Evolutionary conservation across 208 protist species (phyloP), one percentile per base, ranked within the genome.

Genomic region (Trypanosomatidae sp.): DNA sequence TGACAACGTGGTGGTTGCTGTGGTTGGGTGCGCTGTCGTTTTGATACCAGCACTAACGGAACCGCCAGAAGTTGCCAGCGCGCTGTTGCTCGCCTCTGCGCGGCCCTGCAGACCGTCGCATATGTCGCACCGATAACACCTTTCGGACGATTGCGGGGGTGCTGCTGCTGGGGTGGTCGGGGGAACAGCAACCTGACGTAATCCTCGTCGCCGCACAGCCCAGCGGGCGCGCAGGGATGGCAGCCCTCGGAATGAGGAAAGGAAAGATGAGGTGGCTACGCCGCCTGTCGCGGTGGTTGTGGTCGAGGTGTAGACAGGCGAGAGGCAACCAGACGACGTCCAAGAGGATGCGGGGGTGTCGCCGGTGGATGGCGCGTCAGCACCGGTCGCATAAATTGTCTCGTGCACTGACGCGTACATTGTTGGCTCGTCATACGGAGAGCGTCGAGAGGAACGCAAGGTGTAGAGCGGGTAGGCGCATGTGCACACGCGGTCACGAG

Each of bases 401-500:
- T 80, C 75, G 17, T 43, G 64, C 15, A 30, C n/a, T 22, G 68
- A 69, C n/a, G 68, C 19, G 52, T 67, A 33, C 19, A 56, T 52
- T 0, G 74, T 71, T 7, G 77, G 68, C 62, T 73, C 71, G 60
- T 87, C 82, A 44, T 85, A 89, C 17, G 83, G 87, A 0, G 84
- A 89, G 44, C 69, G 66, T 9, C 58, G 30, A 8, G 87, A 80
- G 3, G 77, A 73, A 60, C 87, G 88, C 3, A 89, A 74, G 15
- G 87, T 92, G 77, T 82, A 92, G 47, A 92, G 74, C 1, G 88
- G 85, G 60, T 89, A 90, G 25, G 74, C 74, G 74, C 88, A 92
- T 46, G 71, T 74, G 77, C 87, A 92, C 22, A 82, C 66, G 1
- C 71, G 79, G 36, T 85, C 64, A 36, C 73, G 75, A 19, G 69